These are phyloP conservation scores for Pyricularia pennisetigena DNA, from an alignment of 2,329 filamentous ascomycete genomes.

Conservation along the genomic window DNA sequence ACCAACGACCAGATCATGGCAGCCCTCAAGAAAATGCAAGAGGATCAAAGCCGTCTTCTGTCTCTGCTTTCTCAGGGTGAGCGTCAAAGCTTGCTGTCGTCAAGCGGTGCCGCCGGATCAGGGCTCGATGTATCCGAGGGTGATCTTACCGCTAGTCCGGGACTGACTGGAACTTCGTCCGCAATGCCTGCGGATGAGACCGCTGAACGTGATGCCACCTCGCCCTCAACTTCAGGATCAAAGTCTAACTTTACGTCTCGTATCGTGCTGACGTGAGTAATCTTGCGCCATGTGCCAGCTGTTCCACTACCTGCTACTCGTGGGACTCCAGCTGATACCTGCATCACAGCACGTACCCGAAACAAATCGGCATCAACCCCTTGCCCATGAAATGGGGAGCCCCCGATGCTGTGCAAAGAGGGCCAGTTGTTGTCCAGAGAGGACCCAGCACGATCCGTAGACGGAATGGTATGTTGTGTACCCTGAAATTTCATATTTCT, in stretches of 20 bases:
- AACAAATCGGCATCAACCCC: slow-evolving; percentile 90
- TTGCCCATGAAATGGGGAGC: slow-evolving; percentile 82
- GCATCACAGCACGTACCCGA: slow-evolving; percentile 64
- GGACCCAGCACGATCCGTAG: slow-evolving; percentile 64
- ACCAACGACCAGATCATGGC: slow-evolving; percentile 22
- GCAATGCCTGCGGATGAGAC: slow-evolving; percentile 14
- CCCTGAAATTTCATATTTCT: not conserved
- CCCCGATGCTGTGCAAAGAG: slow-evolving; percentile 61
- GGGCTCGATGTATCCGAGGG: not conserved
- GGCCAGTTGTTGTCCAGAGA: slow-evolving; percentile 81
- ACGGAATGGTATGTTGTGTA: slow-evolving; percentile 57
- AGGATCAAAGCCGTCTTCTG: slow-evolving; percentile 29
- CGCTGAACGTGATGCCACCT: slow-evolving; percentile 7
- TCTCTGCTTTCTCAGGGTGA: slow-evolving; percentile 19
- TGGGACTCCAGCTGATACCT: not conserved
- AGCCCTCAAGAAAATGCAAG: slow-evolving; percentile 25
- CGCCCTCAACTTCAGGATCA: slow-evolving; percentile 20
- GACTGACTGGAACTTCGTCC: slow-evolving; percentile 11
- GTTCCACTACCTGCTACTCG: not conserved
- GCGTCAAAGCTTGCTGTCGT: slow-evolving; percentile 4
- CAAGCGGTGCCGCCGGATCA: not conserved
- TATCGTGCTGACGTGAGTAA: slow-evolving; percentile 41
- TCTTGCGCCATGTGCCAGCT: not conserved
- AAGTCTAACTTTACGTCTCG: slow-evolving; percentile 40
- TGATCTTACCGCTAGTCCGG: slow-evolving; percentile 6